These are phyloP conservation scores for Calonectria crousiana DNA, from an alignment of 2,329 filamentous ascomycete species.

Conservation along the genomic window DNA sequence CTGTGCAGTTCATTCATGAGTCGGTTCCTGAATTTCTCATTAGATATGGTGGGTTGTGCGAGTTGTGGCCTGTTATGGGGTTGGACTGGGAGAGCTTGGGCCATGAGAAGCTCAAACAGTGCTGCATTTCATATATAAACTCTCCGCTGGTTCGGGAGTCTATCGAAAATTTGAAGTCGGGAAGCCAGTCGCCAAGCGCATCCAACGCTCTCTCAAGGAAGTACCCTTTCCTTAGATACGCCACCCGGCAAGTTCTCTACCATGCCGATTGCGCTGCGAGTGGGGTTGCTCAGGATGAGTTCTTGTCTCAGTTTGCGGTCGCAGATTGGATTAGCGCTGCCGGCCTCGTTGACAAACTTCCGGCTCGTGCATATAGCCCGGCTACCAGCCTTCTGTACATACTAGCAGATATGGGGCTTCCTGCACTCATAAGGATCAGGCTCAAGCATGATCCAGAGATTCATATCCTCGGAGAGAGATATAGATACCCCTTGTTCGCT, in stretches of 20 bases:
- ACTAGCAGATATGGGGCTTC: conserved; percentile 46
- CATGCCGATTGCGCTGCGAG: conserved; percentile 54
- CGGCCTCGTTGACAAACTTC: conserved; percentile 48
- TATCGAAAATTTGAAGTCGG: background rate
- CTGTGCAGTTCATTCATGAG: conserved; percentile 66
- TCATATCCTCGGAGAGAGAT: conserved; percentile 38
- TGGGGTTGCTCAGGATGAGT: conserved; percentile 44
- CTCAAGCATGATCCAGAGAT: conserved; percentile 34
- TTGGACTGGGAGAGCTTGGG: conserved; percentile 48
- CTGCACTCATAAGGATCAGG: conserved; percentile 46
- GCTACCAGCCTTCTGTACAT: conserved; percentile 49
- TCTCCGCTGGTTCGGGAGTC: background rate
- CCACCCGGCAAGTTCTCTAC: conserved; percentile 52
- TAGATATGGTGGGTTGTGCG: conserved; percentile 46
- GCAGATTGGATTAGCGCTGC: conserved; percentile 45
- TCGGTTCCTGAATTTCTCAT: conserved; percentile 61
- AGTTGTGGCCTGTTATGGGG: conserved; percentile 49
- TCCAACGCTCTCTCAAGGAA: background rate
- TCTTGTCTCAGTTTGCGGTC: conserved; percentile 47
- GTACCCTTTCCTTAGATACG: conserved; percentile 62
- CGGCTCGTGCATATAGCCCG: conserved; percentile 41
- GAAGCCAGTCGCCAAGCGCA: background rate
- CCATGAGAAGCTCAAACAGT: conserved; percentile 58
- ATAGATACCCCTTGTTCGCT: conserved; percentile 51
- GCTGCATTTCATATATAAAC: conserved; percentile 56